Evolutionary conservation across 176 grass and related monocot species (phyloP), one percentile per base, ranked within the genome.

Genomic region (Triticum aestivum): DNA sequence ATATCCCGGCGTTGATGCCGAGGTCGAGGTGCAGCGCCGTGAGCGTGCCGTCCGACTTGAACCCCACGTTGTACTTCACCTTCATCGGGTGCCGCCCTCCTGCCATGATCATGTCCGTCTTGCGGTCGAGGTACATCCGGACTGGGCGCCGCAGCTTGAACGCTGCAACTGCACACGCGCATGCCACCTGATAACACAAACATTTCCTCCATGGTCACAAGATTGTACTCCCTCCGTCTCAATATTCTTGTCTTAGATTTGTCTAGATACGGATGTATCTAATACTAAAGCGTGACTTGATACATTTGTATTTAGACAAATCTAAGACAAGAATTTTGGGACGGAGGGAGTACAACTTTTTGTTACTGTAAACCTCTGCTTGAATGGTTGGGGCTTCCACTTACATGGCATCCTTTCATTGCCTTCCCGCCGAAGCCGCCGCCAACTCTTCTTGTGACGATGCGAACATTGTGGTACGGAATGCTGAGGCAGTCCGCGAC

Each of bases 391-490:
- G 9, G n/a, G 6, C 54, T 3, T 59, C 18, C 56, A 26, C 75
- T 90, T 71, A 90, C 85, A 88, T 69, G 84, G 3, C 75, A 17
- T 82, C 64, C 64, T 90, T 87, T 93, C 56, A 93, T 73, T 44
- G 71, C 92, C 91, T 97, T 97, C 18, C 92, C 92, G 34, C 95
- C 92, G 18, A 97, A 94, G 72, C 88, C 90, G 68, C 95, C 95
- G 24, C 95, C 95, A 24, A 84, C 87, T 88, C 95, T 94, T 91
- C 92, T 94, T 20, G 87, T 93, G 49, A 97, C 94, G 24, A 97
- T 63, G 84, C 95, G 92, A 4, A 94, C 95, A 84, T 94, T 97
- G 59, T 94, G 82, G 34, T 64, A 89, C 14, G 92, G 92, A 23
- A 97, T 45, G 65, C 95, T 90, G 35, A 97, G 92, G 74, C 90